phyloP scores from a whole-genome alignment of 352 stramenopile species.

The Thalassiosira exigua region DNA sequence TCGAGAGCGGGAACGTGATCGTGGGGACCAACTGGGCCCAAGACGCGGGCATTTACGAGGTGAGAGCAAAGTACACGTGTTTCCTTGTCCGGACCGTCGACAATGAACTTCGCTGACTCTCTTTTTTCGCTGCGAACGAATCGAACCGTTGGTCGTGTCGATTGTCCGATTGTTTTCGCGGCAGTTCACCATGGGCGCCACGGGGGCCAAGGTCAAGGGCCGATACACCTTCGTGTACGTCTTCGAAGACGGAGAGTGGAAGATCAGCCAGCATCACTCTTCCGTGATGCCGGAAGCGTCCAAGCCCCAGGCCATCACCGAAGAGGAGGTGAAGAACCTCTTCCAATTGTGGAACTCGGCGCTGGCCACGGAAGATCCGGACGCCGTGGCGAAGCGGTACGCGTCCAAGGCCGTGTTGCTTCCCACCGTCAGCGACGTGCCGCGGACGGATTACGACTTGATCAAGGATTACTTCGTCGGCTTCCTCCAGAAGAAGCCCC shows the following conservation, averaged over 20 bases:
- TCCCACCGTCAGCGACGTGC: constrained; percentile 59
- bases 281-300: constrained; percentile 49
- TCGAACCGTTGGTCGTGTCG: too few species aligned
- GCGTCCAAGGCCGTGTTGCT: constrained; percentile 60
- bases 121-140: too few species aligned
- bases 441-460: constrained; percentile 37
- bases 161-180: too few species aligned
- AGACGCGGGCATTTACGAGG: too few species aligned
- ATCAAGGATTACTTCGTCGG: constrained; percentile 75
- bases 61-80: too few species aligned
- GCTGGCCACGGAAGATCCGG: constrained; percentile 56
- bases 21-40: too few species aligned
- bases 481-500: constrained; percentile 68
- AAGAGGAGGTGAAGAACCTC: constrained; percentile 55
- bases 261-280: constrained; percentile 75
- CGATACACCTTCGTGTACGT: constrained; percentile 75
- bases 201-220: constrained; percentile 51
- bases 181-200: constrained; percentile 41
- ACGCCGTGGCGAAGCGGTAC: constrained; percentile 62
- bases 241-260: constrained; percentile 72
- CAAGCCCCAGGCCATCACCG: constrained; percentile 55
- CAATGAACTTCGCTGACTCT: too few species aligned
- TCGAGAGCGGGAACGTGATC: too few species aligned
- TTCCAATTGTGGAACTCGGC: constrained; percentile 72
- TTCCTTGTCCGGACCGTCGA: constrained; percentile 43